Evolutionary conservation across 108 stramenopile species (phyloP).

Genomic region (Skeletonema potamos): DNA sequence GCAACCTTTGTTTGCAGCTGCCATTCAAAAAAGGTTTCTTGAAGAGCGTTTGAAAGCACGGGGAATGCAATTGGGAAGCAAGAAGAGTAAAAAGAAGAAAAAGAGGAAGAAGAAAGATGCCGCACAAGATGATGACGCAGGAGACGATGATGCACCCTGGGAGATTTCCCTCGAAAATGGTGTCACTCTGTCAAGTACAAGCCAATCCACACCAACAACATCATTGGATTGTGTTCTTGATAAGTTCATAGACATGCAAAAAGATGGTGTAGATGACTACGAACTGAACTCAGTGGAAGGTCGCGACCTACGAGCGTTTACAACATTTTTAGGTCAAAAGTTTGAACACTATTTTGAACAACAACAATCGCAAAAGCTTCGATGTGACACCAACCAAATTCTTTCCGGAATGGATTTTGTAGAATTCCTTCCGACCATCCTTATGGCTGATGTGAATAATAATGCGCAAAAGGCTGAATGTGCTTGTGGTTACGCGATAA

Average conservation of each 20-base stretch:
- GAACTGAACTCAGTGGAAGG: neutral
- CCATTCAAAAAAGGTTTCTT: slow-evolving; percentile 5
- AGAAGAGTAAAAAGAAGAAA: slow-evolving; percentile 12
- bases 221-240: neutral
- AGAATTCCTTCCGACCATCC: neutral
- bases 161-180: neutral
- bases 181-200: neutral
- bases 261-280: neutral
- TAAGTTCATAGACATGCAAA: neutral
- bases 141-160: neutral
- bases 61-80: neutral
- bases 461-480: neutral
- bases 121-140: neutral
- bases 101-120: slow-evolving; percentile 12
- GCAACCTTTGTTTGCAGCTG: slow-evolving; percentile 8
- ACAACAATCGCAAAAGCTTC: neutral
- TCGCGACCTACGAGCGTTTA: neutral
- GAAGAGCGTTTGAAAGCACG: slow-evolving; percentile 11
- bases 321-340: neutral
- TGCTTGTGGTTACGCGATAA: neutral
- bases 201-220: neutral
- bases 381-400: neutral
- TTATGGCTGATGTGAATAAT: neutral
- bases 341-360: neutral
- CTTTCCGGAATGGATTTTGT: neutral